Evolutionary conservation across 768 basidiomycete species (phyloP).

Genomic region (Holtermannia corniformis): DNA sequence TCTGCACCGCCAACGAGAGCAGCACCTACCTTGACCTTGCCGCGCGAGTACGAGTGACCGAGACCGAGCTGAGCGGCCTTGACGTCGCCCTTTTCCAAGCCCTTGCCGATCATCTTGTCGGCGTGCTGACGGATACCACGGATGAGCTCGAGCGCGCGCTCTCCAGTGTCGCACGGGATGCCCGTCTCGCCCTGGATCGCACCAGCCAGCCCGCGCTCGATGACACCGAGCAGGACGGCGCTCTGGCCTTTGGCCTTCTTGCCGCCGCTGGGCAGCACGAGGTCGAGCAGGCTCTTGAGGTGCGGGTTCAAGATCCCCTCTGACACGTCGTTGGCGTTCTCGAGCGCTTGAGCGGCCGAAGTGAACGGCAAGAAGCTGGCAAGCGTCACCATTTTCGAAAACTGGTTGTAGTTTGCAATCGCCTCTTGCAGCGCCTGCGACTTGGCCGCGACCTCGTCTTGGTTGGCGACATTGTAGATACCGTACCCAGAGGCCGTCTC

Average conservation of each 20-base stretch:
- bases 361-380: constrained; percentile 90
- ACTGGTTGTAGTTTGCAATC: constrained; percentile 75
- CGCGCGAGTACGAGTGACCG: constrained; percentile 93
- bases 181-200: constrained; percentile 64
- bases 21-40: constrained; percentile 76
- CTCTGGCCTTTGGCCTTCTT: constrained; percentile 27
- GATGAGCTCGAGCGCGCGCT: constrained; percentile 70
- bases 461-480: constrained; percentile 74
- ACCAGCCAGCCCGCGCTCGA: constrained; percentile 63
- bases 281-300: constrained; percentile 21
- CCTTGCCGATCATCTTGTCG: constrained; percentile 58
- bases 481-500: constrained; percentile 92
- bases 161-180: constrained; percentile 71
- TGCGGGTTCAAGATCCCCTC: constrained; percentile 56
- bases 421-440: constrained; percentile 72
- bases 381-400: constrained; percentile 83
- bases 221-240: constrained; percentile 61
- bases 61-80: constrained; percentile 89
- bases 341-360: constrained; percentile 81
- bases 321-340: constrained; percentile 91
- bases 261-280: constrained; percentile 24
- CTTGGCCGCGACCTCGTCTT: constrained; percentile 77
- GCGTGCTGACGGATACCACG: constrained; percentile 90
- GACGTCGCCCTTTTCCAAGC: constrained; percentile 74
- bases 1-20: neutral